Base-by-base conservation (phyloP, 2,329 filamentous ascomycete genomes). In the Drechslerella stenobrocha region DNA sequence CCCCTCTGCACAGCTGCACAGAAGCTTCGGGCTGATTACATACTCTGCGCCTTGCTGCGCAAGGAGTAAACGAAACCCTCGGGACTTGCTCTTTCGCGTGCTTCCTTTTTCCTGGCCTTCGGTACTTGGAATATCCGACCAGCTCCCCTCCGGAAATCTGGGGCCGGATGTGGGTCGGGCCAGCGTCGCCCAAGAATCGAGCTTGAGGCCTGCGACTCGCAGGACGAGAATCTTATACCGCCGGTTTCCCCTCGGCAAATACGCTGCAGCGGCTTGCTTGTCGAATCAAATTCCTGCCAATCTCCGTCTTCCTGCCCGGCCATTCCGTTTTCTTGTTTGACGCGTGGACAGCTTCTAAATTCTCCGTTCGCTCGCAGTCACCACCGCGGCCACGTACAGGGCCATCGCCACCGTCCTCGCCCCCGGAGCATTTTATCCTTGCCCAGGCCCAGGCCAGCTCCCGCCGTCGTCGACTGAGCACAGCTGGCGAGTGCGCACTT, bases 191-290 rank as follows among this genome's bases (percentile, higher is more conserved):
- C 61, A 48, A 66, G 34, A 66, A 58, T 66, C 50, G 22, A 42
- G 37, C 37, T 42, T 42, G 37, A 42, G 22, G 37, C 37, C 11
- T 37, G 34, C 34, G 34, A 37, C 11, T 37, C 34, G 40, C 40
- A 45, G 22, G 18, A 22, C 40, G 18, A 13, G 52, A 58, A 48
- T 24, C 42, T 18, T 32, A 20, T n/a, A n/a, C n/a, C n/a, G n/a
- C n/a, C n/a, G n/a, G n/a, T n/a, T n/a, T n/a, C n/a, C n/a, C 35
- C 57, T 58, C 53, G 60, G 52, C 60, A 66, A 24, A 66, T 64
- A 24, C 61, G 13, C 37, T 15, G 4, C 32, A 11, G 23, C 28
- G 28, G 18, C 15, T 48, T 15, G 34, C 26, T 50, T 32, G 9
- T 46, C 20, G 42, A 23, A 7, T 46, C 20, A 23, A 5, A 5